Base-by-base conservation (phyloP, 2,329 filamentous ascomycete genomes). In the Colletotrichum sp. region DNA sequence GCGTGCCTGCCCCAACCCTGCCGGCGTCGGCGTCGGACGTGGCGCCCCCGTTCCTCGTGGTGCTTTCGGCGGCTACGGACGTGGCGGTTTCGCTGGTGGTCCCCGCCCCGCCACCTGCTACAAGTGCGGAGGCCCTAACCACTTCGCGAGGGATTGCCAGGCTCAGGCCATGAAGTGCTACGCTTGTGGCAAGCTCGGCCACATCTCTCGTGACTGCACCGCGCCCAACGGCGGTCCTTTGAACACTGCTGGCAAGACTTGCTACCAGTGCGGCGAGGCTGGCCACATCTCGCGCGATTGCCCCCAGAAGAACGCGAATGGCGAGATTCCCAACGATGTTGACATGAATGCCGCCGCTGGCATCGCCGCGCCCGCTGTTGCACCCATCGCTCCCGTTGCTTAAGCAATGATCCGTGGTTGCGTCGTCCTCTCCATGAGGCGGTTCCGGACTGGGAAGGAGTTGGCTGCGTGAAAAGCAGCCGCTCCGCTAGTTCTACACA, bases 81-180 rank as follows among this genome's bases (percentile, higher is more conserved):
- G 96, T 79, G 95, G 95, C 81, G 95, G 93, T 69, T 97, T 94
- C 84, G 89, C 90, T 80, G 93, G 93, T 79, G 92, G 92, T 71
- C 92, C 93, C 81, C 92, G 92, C 78, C 91, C 92, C 76, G 91
- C 93, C 44, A 94, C 93, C 70, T 94, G 93, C 88, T 94, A 94
- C 87, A 94, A 94, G 88, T 94, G 93, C 84, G 92, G 92, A 80
- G 92, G 96, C 39, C 97, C 97, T 76, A 99, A 99, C 90, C 97
- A 99, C 88, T 99, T 98, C 84, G 97, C 97, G 79, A 95, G 97
- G 79, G 97, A 99, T 83, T 99, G 97, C 90, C 97, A 99, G 90
- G 96, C 97, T 80, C 96, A 98, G 87, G 95, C 96, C 78, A 98
- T 98, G 95, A 98, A 98, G 89, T 98, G 96, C 91, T 98, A 98